These are phyloP conservation scores for Cytidiella melzeri DNA, from an alignment of 768 basidiomycete species.

Conservation along the genomic window DNA sequence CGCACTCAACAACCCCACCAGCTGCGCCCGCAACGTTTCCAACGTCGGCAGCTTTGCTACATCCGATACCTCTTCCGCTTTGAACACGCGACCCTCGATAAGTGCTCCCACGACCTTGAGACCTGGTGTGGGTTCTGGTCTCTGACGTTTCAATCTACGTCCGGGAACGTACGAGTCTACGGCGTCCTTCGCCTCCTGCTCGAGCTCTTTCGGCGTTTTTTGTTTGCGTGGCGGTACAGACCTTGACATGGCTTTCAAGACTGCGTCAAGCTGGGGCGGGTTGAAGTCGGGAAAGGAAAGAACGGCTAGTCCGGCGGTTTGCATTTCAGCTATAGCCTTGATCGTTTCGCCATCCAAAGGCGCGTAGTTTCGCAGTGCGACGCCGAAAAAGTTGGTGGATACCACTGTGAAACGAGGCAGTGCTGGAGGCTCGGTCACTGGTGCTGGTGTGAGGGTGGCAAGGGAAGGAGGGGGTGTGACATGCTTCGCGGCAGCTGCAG, in stretches of 20 bases:
- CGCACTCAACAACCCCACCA: constrained; percentile 77
- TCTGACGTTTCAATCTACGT: constrained; percentile 54
- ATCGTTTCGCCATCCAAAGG: constrained; percentile 44
- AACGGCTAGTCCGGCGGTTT: constrained; percentile 58
- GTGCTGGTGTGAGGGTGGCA: constrained; percentile 15
- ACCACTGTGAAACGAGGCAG: constrained; percentile 60
- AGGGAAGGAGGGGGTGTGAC: constrained; percentile 30
- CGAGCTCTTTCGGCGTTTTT: constrained; percentile 46
- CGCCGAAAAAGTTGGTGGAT: constrained; percentile 75
- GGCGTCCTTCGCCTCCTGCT: constrained; percentile 37
- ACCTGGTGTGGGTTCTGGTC: constrained; percentile 53
- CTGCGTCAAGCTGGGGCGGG: constrained; percentile 63
- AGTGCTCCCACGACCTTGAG: constrained; percentile 72
- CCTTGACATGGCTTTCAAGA: constrained; percentile 63
- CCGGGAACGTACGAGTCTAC: constrained; percentile 67
- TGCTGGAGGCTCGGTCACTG: constrained; percentile 4
- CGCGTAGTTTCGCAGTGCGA: constrained; percentile 58
- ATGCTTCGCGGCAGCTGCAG: constrained; percentile 37
- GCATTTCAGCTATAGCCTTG: constrained; percentile 46
- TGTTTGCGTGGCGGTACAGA: constrained; percentile 54
- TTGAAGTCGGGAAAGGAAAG: constrained; percentile 61
- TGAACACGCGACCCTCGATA: constrained; percentile 69
- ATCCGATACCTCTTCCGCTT: constrained; percentile 48
- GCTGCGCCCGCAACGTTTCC: constrained; percentile 71
- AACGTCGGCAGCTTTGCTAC: constrained; percentile 74